Evolutionary conservation across 176 grass and related monocot genomes (phyloP).

Genomic region (Avena atlantica): DNA sequence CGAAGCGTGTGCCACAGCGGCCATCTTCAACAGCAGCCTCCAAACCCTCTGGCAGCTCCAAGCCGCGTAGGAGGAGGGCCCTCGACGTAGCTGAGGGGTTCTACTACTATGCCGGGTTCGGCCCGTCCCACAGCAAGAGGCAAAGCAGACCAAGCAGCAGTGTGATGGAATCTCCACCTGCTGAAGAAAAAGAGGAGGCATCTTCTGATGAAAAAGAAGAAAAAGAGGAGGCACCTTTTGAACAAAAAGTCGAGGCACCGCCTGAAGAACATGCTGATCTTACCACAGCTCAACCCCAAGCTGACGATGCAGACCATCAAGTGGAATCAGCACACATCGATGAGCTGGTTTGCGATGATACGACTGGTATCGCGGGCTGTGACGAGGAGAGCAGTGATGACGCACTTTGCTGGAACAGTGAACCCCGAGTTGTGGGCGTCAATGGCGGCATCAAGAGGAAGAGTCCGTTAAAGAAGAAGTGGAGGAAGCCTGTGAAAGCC

Average conservation of each 20-base stretch:
- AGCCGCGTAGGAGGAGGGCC: conserved; percentile 44
- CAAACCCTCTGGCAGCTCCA: conserved; percentile 23
- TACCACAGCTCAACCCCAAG: neutral
- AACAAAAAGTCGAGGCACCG: neutral
- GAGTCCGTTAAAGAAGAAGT: conserved; percentile 35
- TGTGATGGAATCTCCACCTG: neutral
- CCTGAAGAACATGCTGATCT: neutral
- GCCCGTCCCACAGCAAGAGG: conserved; percentile 52
- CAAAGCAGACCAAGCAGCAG: conserved; percentile 34
- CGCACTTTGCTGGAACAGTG: neutral
- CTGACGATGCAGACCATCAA: neutral
- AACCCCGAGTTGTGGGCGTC: neutral
- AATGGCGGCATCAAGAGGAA: conserved; percentile 30
- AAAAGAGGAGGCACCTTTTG: neutral
- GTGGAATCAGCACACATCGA: neutral
- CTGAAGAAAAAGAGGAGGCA: neutral
- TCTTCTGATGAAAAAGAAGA: neutral
- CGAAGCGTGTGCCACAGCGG: neutral
- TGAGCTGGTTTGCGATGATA: neutral
- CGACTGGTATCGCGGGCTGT: neutral
- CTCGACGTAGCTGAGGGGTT: conserved; percentile 33
- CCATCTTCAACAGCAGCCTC: neutral
- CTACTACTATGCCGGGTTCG: conserved; percentile 71
- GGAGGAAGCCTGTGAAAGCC: conserved; percentile 68
- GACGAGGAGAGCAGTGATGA: conserved; percentile 61